Evolutionary conservation across 257 asterid species (phyloP).

Genomic region (Nicotiana tomentosiformis): DNA sequence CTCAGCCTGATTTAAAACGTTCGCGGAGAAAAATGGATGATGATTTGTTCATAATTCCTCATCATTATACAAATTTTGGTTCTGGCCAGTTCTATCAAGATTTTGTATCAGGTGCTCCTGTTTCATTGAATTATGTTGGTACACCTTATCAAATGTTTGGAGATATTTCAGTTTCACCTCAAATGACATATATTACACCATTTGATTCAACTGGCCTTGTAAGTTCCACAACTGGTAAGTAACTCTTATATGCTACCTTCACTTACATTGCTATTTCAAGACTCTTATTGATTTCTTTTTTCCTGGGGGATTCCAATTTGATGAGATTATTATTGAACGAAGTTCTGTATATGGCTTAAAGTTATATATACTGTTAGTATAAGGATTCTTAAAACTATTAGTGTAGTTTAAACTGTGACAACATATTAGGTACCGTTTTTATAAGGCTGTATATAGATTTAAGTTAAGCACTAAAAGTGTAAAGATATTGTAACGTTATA

Average conservation of each 20-base stretch:
- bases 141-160: background rate
- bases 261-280: background rate
- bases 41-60: background rate
- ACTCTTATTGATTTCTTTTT: background rate
- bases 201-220: background rate
- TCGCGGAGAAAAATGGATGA: background rate
- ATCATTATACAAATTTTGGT: background rate
- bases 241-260: background rate
- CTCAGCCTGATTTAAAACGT: background rate
- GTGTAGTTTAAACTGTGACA: background rate
- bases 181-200: background rate
- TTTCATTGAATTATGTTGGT: background rate
- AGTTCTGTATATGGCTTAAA: background rate
- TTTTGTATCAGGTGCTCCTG: background rate
- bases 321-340: background rate
- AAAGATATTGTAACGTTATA: too few species aligned
- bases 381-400: background rate
- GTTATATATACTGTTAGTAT: background rate
- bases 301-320: too few species aligned
- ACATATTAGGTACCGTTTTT: background rate
- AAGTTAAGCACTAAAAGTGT: too few species aligned
- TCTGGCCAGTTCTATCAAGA: background rate
- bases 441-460: too few species aligned
- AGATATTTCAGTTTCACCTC: background rate
- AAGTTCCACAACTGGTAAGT: background rate